Base-by-base conservation (phyloP, 371 early-diverging fungal genomes). In the Rhizopus arrhizus region DNA sequence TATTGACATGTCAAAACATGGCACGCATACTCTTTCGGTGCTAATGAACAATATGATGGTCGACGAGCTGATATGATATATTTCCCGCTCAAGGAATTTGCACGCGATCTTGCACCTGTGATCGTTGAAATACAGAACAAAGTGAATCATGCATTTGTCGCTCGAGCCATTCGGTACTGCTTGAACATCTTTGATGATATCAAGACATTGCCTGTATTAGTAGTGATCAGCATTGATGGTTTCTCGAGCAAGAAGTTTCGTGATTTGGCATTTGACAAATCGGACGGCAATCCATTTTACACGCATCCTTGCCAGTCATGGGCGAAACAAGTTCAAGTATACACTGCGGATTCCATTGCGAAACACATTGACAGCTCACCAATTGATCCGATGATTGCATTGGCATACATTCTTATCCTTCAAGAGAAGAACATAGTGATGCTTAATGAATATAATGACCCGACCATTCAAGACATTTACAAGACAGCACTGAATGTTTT, bases 41-140 rank as follows among this genome's bases (percentile, higher is more conserved):
- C 38, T 38, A 54, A 45, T 38, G 61, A 61, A 38, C 54, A 47
- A 40, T 41, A 36, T 54, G 61, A 53, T 38, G 49, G 54, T 46
- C 54, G 47, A 31, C 46, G 50, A 47, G 36, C 54, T 40, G 54
- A 61, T 53, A 34, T 53, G 31, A 43, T 61, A 48, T 61, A 56
- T 49, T 22, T 62, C 15, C 56, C 51, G 51, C 50, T 47, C 38
- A 41, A 47, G 51, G 35, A 49, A 55, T 62, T 48, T 55, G 55
- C 53, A 42, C 45, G 15, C 53, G 36, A 62, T 35, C 56, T 56
- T 51, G 50, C 56, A n/a, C 52, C 56, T 42, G 51, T 56, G 51
- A 56, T 62, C 6, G 52, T 64, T 29, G 61, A 61, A 35, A 43
- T 62, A 10, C 50, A 62, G 28, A 50, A 56, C 9, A 61, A 49